phyloP scores from a whole-genome alignment of 2,329 filamentous ascomycete species.

The Fusarium musae region DNA sequence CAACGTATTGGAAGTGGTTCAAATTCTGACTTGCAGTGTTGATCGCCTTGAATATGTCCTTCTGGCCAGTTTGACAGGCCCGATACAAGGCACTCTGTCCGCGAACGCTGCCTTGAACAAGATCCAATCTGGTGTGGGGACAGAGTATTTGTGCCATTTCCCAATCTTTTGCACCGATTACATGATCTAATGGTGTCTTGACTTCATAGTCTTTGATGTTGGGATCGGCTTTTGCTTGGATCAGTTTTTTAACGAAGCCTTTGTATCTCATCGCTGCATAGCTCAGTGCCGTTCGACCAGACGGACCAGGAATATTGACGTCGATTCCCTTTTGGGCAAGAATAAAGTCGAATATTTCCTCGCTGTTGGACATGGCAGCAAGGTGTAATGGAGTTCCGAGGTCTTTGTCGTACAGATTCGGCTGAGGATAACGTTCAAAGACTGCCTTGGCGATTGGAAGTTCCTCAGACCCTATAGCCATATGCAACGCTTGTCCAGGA shows the following conservation, averaged over 20 bases:
- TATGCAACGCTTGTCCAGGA: neutral
- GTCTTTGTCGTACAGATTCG: neutral
- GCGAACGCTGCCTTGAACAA: neutral
- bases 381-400: neutral
- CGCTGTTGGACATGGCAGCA: neutral
- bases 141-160: neutral
- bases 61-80: neutral
- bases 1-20: fast-evolving
- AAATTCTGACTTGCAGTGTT: neutral
- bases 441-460: neutral
- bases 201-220: neutral
- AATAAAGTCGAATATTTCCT: neutral
- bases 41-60: neutral
- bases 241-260: neutral
- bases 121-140: neutral
- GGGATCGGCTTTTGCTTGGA: neutral
- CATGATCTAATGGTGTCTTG: neutral
- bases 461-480: neutral
- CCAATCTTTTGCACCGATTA: neutral
- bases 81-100: neutral
- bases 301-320: neutral
- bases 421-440: neutral
- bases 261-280: neutral
- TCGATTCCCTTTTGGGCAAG: neutral
- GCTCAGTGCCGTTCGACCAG: neutral